Percentiles rank a stretch among this genome's conserved stretches.
phyloP scores from a whole-genome alignment of 1,139 yeast species.

The Saccharomyces pastorianus region DNA sequence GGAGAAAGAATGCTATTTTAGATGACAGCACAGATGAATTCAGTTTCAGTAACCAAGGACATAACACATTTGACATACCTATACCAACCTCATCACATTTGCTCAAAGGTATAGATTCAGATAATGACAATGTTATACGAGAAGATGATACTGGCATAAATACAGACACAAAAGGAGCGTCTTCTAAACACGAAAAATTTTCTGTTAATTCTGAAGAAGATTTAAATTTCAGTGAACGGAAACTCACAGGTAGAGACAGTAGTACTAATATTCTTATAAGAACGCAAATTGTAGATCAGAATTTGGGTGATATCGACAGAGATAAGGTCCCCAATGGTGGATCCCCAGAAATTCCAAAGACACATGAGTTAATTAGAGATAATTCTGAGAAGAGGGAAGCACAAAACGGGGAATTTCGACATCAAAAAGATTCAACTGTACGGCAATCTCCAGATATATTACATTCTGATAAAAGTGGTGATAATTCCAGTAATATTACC shows the following conservation, averaged over 20 bases:
- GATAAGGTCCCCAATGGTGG: not conserved
- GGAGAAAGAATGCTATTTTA: slow-evolving; percentile 20
- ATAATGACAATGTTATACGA: not conserved
- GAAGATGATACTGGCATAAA: slow-evolving; percentile 2
- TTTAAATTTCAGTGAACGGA: not conserved
- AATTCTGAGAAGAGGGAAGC: not conserved
- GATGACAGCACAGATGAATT: slow-evolving; percentile 30
- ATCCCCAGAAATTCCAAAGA: not conserved
- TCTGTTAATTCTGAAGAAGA: not conserved
- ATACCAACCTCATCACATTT: slow-evolving; percentile 3
- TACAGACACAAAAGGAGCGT: not conserved
- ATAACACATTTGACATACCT: slow-evolving; percentile 27
- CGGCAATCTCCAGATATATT: not conserved
- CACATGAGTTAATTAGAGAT: not conserved
- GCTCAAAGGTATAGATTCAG: not conserved
- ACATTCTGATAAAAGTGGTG: not conserved
- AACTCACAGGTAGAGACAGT: not conserved
- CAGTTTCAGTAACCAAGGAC: slow-evolving; percentile 27
- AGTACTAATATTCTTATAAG: not conserved
- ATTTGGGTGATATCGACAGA: not conserved
- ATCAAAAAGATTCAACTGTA: not conserved
- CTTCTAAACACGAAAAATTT: not conserved
- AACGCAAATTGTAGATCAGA: not conserved
- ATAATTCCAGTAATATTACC: not conserved
- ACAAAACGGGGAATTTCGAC: not conserved